These are phyloP conservation scores for Hypoxylon sp. DNA, from an alignment of 2,329 filamentous ascomycete genomes.

Conservation along the genomic window DNA sequence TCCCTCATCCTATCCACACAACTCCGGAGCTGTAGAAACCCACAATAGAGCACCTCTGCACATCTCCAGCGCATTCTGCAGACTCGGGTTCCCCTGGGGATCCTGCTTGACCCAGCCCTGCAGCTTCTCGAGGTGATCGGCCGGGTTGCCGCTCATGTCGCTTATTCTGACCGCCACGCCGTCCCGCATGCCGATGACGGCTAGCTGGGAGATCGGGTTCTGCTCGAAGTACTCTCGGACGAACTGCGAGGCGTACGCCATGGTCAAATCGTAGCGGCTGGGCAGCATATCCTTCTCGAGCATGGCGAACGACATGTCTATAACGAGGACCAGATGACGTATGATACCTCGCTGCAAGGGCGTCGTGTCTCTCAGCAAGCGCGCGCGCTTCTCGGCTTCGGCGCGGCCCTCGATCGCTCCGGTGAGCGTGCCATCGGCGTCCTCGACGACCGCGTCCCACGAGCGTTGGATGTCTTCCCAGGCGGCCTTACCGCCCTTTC, in stretches of 20 bases:
- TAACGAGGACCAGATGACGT: slow-evolving; percentile 89
- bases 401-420: slow-evolving; percentile 79
- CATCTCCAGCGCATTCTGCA: slow-evolving; percentile 98
- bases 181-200: slow-evolving; percentile 92
- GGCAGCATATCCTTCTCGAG: slow-evolving; percentile 93
- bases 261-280: slow-evolving; percentile 84
- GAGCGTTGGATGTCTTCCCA: slow-evolving; percentile 78
- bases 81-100: slow-evolving; percentile 80
- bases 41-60: slow-evolving; percentile 90
- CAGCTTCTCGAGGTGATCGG: slow-evolving; percentile 86
- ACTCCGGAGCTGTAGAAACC: slow-evolving; percentile 48
- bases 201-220: slow-evolving; percentile 96
- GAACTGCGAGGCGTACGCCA: slow-evolving; percentile 89
- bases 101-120: slow-evolving; percentile 76
- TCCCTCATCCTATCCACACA: slow-evolving; percentile 11
- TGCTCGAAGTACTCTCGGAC: slow-evolving; percentile 97
- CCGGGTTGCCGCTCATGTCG: slow-evolving; percentile 92
- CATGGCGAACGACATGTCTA: slow-evolving; percentile 96
- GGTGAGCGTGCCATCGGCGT: slow-evolving; percentile 82
- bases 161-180: slow-evolving; percentile 88
- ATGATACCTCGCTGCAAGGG: slow-evolving; percentile 97
- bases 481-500: slow-evolving; percentile 64
- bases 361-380: slow-evolving; percentile 92
- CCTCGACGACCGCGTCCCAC: slow-evolving; percentile 83
- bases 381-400: slow-evolving; percentile 85